Evolutionary conservation across 352 stramenopile genomes (phyloP).

Genomic region (Phytophthora nicotianae): DNA sequence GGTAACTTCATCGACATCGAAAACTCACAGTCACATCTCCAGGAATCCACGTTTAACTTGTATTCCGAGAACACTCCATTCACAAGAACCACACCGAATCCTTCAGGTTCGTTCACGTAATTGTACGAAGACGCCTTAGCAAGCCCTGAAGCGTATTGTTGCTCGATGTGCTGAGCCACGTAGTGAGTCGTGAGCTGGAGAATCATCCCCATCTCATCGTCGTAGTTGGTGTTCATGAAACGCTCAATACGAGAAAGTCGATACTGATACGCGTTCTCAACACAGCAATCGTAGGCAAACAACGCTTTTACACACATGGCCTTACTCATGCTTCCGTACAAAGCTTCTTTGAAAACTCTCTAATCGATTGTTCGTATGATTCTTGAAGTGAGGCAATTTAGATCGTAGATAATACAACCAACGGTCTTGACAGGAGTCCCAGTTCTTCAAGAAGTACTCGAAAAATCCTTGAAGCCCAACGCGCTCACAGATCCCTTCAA

Average conservation of each 20-base stretch:
- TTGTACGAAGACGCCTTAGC: no score
- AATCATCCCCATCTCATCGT: slow-evolving; percentile 30
- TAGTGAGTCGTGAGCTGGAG: slow-evolving; percentile 29
- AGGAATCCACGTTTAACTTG: neutral
- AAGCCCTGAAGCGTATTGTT: slow-evolving; percentile 9
- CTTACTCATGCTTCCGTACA: slow-evolving; percentile 17
- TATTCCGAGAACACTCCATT: no score
- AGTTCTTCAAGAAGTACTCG: slow-evolving; percentile 34
- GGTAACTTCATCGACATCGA: neutral
- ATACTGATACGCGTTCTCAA: slow-evolving; percentile 21
- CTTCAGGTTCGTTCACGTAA: no score
- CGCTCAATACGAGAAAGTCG: neutral
- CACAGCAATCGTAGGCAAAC: neutral
- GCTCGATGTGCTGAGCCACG: slow-evolving; percentile 12
- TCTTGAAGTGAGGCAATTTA: slow-evolving; percentile 29
- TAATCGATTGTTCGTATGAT: slow-evolving; percentile 38
- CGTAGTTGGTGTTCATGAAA: slow-evolving; percentile 16
- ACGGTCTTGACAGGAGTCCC: slow-evolving; percentile 22
- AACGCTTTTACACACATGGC: slow-evolving; percentile 1
- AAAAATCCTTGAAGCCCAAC: slow-evolving; percentile 11
- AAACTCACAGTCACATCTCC: neutral
- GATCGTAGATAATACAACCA: slow-evolving; percentile 25
- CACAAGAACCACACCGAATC: no score
- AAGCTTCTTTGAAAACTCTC: slow-evolving; percentile 31
- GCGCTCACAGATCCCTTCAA: slow-evolving; percentile 4